Base-by-base conservation (phyloP, 1,284 basidiomycete species). In the Moniliella sp. region DNA sequence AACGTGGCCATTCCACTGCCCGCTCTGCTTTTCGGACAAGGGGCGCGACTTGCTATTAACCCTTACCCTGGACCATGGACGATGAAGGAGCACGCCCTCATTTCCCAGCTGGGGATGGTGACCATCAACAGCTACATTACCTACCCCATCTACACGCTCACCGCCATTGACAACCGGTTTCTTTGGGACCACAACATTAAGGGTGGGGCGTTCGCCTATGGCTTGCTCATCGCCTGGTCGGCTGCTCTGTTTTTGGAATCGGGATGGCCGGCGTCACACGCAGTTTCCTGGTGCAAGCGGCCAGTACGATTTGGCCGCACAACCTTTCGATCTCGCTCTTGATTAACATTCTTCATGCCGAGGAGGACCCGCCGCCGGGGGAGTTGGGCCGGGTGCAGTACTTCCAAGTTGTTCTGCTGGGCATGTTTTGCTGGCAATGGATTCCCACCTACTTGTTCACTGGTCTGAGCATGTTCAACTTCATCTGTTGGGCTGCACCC, bases 301-400 rank as follows among this genome's bases (percentile, higher is more conserved):
- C 34, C 5, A 15, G 37, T 4, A 41, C 50, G 25, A 29, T 35
- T 28, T 36, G 34, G 34, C 34, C 34, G 2, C 16, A 15, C 55
- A 83, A 86, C 55, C 67, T 93, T 21, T 76, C 86, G 28, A 72
- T 73, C 2, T 83, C 82, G 46, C 83, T 84, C 9, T 64, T 84
- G 26, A 66, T 94, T 50, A 94, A 93, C 55, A 84, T 83, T 1
- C 65, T 93, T 8, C 86, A 94, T 55, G 88, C 93, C 48, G 79
- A 88, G 39, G 83, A 91, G 4, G 15, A 27, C 10, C 25, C 28
- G 11, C 21, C 7, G 21, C 21, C 8, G 21, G 21, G 21, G 8
- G 8, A n/a, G 21, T 7, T 23, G 21, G 37, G 41, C 9, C 39
- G 48, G 12, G 40, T 39, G 37, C 41, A 37, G 25, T 48, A 49